Conservation (phyloP, 2,329 filamentous ascomycete genomes). For the Bipolaris bicolor region DNA sequence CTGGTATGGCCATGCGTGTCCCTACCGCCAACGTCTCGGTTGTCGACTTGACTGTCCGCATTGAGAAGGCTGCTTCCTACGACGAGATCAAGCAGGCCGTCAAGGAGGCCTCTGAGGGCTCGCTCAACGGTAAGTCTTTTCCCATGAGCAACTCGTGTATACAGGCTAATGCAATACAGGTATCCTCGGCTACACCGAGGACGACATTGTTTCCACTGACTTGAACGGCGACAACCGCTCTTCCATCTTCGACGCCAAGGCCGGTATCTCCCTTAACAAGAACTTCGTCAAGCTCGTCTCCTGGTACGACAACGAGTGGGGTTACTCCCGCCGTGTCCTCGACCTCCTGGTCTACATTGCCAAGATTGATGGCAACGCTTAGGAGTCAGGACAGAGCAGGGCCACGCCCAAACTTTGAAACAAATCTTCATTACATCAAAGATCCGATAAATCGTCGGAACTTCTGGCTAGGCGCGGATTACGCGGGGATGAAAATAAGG, state of each 20-base stretch:
- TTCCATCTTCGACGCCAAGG: constrained; percentile 99
- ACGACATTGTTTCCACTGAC: constrained; percentile 93
- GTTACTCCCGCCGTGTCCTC: constrained; percentile 84
- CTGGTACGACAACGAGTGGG: constrained; percentile 99
- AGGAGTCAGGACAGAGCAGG: constrained; percentile 49
- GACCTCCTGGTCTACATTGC: constrained; percentile 57
- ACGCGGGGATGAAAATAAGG: constrained; percentile 24
- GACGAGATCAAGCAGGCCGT: constrained; percentile 92
- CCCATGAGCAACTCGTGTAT: not conserved
- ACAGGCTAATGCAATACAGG: constrained; percentile 58
- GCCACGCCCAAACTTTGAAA: constrained; percentile 43
- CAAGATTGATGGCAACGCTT: constrained; percentile 53
- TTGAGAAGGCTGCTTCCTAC: constrained; percentile 87
- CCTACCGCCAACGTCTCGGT: constrained; percentile 99
- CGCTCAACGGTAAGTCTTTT: constrained; percentile 77
- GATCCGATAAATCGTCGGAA: constrained; percentile 6
- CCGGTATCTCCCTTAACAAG: constrained; percentile 96
- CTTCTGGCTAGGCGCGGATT: constrained; percentile 14
- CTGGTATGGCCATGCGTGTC: constrained; percentile 99
- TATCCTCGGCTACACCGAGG: constrained; percentile 93
- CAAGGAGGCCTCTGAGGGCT: constrained; percentile 81
- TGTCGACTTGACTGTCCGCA: constrained; percentile 92
- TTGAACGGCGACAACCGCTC: constrained; percentile 91
- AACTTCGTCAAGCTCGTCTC: constrained; percentile 99
- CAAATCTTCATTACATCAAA: constrained; percentile 10